Evolutionary conservation across 2,329 filamentous ascomycete genomes (phyloP), one percentile per base, ranked within the genome.

Genomic region (Xylariaceae sp.): DNA sequence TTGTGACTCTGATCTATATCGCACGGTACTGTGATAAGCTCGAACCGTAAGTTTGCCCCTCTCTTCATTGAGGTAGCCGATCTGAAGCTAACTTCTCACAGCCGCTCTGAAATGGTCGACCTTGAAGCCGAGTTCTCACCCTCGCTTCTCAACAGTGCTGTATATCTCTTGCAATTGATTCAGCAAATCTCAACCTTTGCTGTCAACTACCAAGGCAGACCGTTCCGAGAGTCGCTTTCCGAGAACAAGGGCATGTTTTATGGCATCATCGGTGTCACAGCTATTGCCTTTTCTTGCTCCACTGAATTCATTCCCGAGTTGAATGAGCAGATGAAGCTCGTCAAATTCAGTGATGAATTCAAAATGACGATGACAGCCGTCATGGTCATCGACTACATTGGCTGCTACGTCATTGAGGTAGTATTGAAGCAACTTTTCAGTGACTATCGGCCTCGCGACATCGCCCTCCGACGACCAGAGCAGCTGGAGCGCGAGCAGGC

Each of bases 181-280:
- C 93, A 98, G 67, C 93, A 98, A 66, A 95, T 98, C 61, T 96
- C 90, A 18, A 98, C 93, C 3, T 98, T 98, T 59, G 90, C 93
- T 47, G 95, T 98, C 74, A 98, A 98, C 74, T 98, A 98, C 73
- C 93, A 98, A 67, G 93, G 93, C 44, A 86, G 93, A 9, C 93
- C 93, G 11, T 98, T 98, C 85, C 87, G 93, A 45, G 93, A 98
- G 69, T 87, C 86, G 17, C 89, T 98, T 52, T 84, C 86, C 4
- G 93, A 96, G 70, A 98, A 98, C 74, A 86, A 83, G 65, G 89
- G 88, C 63, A 98, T 98, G 93, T 98, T 93, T 72, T 98, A 87
- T 75, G 93, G 93, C 45, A 89, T 98, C 42, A 72, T 98, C 31
- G 85, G 86, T 50, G 91, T 96, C 13, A 88, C 89, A 0, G 89